Evolutionary conservation across 2,329 filamentous ascomycete genomes (phyloP).

Genomic region (Claviceps cyperi): DNA sequence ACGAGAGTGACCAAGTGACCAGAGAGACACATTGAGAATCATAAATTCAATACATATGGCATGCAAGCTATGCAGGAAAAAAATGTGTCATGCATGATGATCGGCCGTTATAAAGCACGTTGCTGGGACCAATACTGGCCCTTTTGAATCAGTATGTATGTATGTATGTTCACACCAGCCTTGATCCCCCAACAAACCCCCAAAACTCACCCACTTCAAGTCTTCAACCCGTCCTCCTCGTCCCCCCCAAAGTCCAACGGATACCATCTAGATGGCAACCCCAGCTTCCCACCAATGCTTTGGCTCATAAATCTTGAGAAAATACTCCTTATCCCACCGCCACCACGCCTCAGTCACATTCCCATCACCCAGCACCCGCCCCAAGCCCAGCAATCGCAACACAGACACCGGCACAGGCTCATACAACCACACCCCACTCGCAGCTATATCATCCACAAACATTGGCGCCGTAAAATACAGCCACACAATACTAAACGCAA

Average conservation of each 20-base stretch:
- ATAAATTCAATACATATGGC: no score
- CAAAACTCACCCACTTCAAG: no score
- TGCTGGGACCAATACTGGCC: no score
- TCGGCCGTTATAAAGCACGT: no score
- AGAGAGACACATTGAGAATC: neutral
- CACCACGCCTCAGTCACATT: slow-evolving; percentile 43
- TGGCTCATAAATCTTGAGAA: slow-evolving; percentile 42
- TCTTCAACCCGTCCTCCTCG: no score
- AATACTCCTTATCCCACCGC: slow-evolving; percentile 45
- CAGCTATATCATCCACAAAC: slow-evolving; percentile 64
- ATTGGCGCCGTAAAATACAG: slow-evolving; percentile 48
- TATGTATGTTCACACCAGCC: no score
- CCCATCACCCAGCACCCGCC: slow-evolving; percentile 21
- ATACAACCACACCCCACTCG: slow-evolving; percentile 61
- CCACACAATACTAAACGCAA: slow-evolving; percentile 50
- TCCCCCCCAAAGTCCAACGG: no score
- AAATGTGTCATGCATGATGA: no score
- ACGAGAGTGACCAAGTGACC: neutral
- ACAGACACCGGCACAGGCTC: slow-evolving; percentile 70
- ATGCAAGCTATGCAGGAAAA: no score
- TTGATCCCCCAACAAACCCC: no score
- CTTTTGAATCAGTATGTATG: no score
- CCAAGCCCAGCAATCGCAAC: slow-evolving; percentile 51
- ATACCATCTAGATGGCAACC: slow-evolving; percentile 14
- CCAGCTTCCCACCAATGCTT: slow-evolving; percentile 44